Base-by-base conservation (phyloP, 495 filamentous ascomycete genomes). In the Amorphotheca resinae region DNA sequence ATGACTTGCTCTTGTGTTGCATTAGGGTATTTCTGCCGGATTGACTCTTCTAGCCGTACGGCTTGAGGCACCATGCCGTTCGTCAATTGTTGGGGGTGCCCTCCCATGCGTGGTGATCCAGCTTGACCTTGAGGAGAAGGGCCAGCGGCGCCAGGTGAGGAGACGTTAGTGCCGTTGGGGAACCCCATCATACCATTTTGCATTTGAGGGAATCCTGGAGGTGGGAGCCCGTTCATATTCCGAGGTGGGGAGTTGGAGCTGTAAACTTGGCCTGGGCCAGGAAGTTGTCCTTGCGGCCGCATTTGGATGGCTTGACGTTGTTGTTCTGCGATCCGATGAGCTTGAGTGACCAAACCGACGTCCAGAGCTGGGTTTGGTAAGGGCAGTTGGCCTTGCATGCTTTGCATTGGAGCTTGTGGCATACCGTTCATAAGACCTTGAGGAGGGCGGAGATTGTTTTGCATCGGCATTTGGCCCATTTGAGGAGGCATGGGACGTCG, bases 371-470 rank as follows among this genome's bases (percentile, higher is more conserved):
- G 77, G 61, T 87, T 80, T 4, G 75, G 70, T 52, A 82, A 64
- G 11, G 78, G 62, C 31, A 74, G 62, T 60, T 70, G 76, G 51
- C 63, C 77, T 57, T 65, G 74, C 52, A 71, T 68, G 42, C 59
- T 68, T 55, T 64, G 67, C 67, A 93, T 84, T 23, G 78, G 77
- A 32, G 79, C 66, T 50, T 79, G 83, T 34, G 80, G 77, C 47
- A 87, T 68, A 52, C 76, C 74, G 51, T 80, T 78, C 66, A 81
- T 74, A 20, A 69, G 69, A 59, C 82, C 72, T 7, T 55, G 59
- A 30, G 63, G 49, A 42, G 70, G 41, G 50, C 73, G 50, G 63
- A 81, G 49, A 63, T 73, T 56, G 42, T 68, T 35, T 57, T 59
- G 34, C 44, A 45, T 51, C 16, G 43, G 49, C 22, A 37, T 28